Base-by-base conservation (phyloP, 257 asterid genomes). In the Nicotiana undulata region DNA sequence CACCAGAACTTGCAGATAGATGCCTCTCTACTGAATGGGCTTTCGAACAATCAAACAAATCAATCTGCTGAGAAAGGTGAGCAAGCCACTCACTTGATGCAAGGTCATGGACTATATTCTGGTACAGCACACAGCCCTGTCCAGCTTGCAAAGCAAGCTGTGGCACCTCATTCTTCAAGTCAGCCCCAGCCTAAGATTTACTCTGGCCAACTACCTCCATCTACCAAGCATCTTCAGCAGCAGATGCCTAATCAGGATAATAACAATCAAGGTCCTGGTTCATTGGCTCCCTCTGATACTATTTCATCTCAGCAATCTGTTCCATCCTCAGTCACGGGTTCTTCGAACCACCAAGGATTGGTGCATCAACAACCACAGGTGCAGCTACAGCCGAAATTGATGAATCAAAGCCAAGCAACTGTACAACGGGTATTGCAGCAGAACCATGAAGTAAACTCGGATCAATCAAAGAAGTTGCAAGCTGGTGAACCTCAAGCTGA, bases 121-220 rank as follows among this genome's bases (percentile, higher is more conserved):
- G 89, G 89, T 78, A 80, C 96, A 76, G 64, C 83, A 44, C 63
- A 82, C 81, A 86, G 83, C 81, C 77, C 88, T 81, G 87, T 75
- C 61, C 92, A 82, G 82, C 85, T 87, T 5, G 77, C 89, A 76
- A 93, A 87, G 85, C 90, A 86, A 77, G 75, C 81, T 61, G 61
- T 80, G 83, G 70, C 90, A 83, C 88, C 90, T 3, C 92, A 89
- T 80, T 80, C 94, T 31, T 82, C 94, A 59, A 90, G 85, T 84
- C 93, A 87, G 86, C 86, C 94, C 80, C 92, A 83, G 87, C 88
- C 88, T 80, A 92, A 90, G 82, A 85, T 52, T n/a, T 84, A 84
- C 87, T 78, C 96, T 79, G 89, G 86, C 81, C 95, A 86, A 84
- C 83, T 75, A 66, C 49, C 92, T 65, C 63, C 89, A 32, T 81